phyloP scores from a whole-genome alignment of 805 yeast species.

The Starmera dryadoides region DNA sequence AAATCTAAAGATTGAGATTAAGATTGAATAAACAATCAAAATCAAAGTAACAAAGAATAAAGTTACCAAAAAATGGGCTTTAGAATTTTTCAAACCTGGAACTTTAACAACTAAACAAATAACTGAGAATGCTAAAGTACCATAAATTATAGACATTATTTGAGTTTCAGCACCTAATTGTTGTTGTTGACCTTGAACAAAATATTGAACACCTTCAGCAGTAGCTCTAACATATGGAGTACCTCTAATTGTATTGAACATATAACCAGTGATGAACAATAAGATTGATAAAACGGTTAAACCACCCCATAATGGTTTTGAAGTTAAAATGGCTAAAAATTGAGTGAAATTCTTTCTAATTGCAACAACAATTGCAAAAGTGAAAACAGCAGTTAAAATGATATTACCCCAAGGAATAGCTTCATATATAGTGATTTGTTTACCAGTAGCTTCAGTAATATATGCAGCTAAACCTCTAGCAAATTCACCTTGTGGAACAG shows the following conservation, averaged over 20 bases:
- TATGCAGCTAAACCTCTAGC: conserved; percentile 21
- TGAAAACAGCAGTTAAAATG: conserved; percentile 24
- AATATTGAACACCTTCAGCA: conserved; percentile 34
- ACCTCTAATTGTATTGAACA: conserved; percentile 84
- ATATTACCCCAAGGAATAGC: conserved; percentile 32
- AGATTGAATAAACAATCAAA: conserved; percentile 52
- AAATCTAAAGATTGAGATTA: conserved; percentile 57
- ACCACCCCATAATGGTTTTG: conserved; percentile 68
- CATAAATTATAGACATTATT: conserved; percentile 68
- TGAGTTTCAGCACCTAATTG: conserved; percentile 92
- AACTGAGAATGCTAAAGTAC: conserved; percentile 51
- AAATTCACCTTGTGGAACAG: conserved; percentile 27
- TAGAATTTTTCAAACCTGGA: conserved; percentile 39
- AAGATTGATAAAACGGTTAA: conserved; percentile 54
- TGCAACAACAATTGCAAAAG: conserved; percentile 27
- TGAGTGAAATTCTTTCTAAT: conserved; percentile 25
- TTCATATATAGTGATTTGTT: conserved; percentile 20
- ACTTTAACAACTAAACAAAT: conserved; percentile 52
- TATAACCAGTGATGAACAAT: conserved; percentile 79
- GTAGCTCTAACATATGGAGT: conserved; percentile 44
- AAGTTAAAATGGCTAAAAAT: conserved; percentile 33
- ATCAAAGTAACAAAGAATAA: conserved; percentile 35
- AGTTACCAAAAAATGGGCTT: conserved; percentile 43
- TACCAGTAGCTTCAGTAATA: conserved; percentile 17
- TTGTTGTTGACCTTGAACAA: conserved; percentile 54